Percentiles rank a stretch among this genome's conserved stretches.
These are phyloP conservation scores for Geotrichum cucujoidarum DNA, from an alignment of 1,139 yeast genomes.

Conservation along the genomic window DNA sequence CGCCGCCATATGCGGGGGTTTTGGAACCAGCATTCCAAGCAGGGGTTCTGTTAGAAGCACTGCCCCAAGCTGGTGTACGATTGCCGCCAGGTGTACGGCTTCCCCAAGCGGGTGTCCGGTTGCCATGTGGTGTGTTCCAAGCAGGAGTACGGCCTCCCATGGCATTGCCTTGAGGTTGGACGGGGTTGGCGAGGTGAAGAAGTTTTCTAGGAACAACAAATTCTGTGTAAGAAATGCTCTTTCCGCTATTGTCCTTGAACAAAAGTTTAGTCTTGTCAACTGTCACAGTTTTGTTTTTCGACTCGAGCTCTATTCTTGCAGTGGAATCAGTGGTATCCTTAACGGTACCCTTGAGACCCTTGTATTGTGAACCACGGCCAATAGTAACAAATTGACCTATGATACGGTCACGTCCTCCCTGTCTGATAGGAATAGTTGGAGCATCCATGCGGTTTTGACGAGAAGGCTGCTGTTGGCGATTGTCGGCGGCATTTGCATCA, in stretches of 20 bases:
- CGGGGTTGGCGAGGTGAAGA: slow-evolving; percentile 28
- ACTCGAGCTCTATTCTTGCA: slow-evolving; percentile 90
- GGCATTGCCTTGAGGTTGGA: slow-evolving; percentile 34
- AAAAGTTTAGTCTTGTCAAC: slow-evolving; percentile 73
- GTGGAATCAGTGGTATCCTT: slow-evolving; percentile 87
- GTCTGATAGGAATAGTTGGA: slow-evolving; percentile 45
- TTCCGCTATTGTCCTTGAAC: slow-evolving; percentile 59
- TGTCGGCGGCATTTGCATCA: slow-evolving; percentile 55
- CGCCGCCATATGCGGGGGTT: slow-evolving; percentile 42
- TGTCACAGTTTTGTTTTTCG: slow-evolving; percentile 82
- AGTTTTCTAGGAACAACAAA: slow-evolving; percentile 53
- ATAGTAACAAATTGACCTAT: slow-evolving; percentile 81
- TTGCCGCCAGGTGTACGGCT: slow-evolving; percentile 38
- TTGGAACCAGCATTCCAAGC: slow-evolving; percentile 42
- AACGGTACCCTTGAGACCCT: slow-evolving; percentile 90
- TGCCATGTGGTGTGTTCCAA: slow-evolving; percentile 47
- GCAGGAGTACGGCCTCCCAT: slow-evolving; percentile 34
- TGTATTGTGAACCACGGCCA: slow-evolving; percentile 79
- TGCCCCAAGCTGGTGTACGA: slow-evolving; percentile 43
- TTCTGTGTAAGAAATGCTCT: slow-evolving; percentile 71
- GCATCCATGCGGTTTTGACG: slow-evolving; percentile 43
- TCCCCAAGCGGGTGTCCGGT: slow-evolving; percentile 48
- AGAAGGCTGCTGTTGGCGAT: slow-evolving; percentile 35
- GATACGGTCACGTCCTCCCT: slow-evolving; percentile 74
- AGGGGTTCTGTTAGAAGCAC: slow-evolving; percentile 37